A percentile compares a stretch with the other conserved stretches of the same genome.
Conservation (phyloP, 1,139 yeast genomes). For the Zygoascus hellenicus region DNA sequence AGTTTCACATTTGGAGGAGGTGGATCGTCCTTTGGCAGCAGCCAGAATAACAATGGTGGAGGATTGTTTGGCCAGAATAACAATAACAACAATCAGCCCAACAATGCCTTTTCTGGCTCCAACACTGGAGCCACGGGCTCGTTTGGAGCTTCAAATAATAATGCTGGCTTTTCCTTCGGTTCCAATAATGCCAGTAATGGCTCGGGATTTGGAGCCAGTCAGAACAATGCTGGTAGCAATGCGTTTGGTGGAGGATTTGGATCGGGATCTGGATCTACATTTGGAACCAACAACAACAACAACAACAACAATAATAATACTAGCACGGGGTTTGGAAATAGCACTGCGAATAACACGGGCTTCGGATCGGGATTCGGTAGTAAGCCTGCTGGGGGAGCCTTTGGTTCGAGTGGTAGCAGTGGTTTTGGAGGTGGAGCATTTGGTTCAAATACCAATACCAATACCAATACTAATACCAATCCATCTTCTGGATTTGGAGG, state of each 20-base stretch:
- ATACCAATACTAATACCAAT: constrained; percentile 14
- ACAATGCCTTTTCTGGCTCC: not conserved
- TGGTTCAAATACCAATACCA: constrained; percentile 9
- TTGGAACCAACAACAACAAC: constrained; percentile 18
- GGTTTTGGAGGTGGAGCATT: constrained; percentile 11
- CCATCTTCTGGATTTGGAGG: constrained; percentile 19
- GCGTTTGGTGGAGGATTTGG: constrained; percentile 10
- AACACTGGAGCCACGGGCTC: not conserved
- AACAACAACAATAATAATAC: not conserved
- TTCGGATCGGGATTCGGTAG: constrained; percentile 13
- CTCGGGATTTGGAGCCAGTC: not conserved
- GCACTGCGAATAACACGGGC: constrained; percentile 3
- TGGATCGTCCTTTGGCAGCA: not conserved
- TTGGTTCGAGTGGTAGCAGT: constrained; percentile 3
- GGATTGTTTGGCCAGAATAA: constrained; percentile 4
- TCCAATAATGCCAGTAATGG: constrained; percentile 3
- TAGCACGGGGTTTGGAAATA: not conserved
- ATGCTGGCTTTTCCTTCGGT: not conserved
- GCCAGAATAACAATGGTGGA: not conserved
- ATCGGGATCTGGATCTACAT: not conserved
- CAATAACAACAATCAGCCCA: not conserved
- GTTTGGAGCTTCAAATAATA: constrained; percentile 7
- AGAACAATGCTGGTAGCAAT: not conserved
- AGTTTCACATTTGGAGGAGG: constrained; percentile 7
- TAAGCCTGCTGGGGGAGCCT: constrained; percentile 5